Evolutionary conservation across 2,329 filamentous ascomycete genomes (phyloP), one percentile per base, ranked within the genome.

Genomic region (Botrytis byssoidea): DNA sequence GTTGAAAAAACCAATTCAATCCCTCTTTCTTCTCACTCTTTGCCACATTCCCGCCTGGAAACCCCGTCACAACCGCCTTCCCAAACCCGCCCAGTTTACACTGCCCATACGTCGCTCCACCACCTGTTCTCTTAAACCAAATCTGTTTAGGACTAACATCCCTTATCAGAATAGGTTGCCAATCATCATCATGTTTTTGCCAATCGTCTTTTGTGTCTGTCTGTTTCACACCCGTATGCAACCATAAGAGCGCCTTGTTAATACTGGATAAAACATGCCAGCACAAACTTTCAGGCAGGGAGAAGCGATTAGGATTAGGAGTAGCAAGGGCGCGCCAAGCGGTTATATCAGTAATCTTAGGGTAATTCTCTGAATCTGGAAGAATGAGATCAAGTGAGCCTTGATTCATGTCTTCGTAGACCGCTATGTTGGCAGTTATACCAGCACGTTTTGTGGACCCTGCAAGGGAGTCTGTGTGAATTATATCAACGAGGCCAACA

Each of bases 261-360:
- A 88, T 79, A 12, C 84, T 85, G 18, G 82, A 78, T 20, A 86
- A 81, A 14, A 89, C 86, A 77, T 89, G 87, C 87, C 87, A 89
- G 75, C 86, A 87, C 20, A 89, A 81, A 3, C 83, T 82, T 76
- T 89, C 87, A 0, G 87, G 86, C 75, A 85, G 86, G 1, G 51
- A 76, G 59, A 75, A 77, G 25, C 77, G 74, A 7, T 74, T 76
- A 40, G 80, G 75, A 25, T 80, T 77, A 3, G 80, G 64, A 3
- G 78, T 69, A 9, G 74, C 75, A 51, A 79, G 75, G 4, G 35
- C 40, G 29, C 73, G 72, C 79, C 79, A 80, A 7, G 77, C 76
- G 6, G 63, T 44, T 14, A 76, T 69, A 22, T 78, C 74, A 29
- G 74, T 37, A 32, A 77, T 74, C 3, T 42, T 44, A 20, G 78